Base-by-base conservation (phyloP, 2,329 filamentous ascomycete species). In the Colletotrichum ledebouriae region DNA sequence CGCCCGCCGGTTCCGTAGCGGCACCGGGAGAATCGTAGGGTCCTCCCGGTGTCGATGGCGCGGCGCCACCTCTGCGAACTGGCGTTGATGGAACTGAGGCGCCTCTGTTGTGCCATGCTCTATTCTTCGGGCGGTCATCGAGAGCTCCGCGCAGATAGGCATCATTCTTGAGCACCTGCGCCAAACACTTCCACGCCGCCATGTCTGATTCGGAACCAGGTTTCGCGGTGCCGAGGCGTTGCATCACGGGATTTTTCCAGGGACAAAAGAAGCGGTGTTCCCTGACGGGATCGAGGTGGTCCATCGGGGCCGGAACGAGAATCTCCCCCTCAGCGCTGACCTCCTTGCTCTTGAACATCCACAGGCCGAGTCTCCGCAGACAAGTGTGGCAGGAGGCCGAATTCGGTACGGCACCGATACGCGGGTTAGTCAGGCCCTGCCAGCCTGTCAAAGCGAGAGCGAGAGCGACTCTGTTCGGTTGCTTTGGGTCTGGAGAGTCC, bases 241-340 rank as follows among this genome's bases (percentile, higher is more conserved):
- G 92, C 1, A 88, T 85, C 11, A 80, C 74, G 3, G 87, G 78
- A 72, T 89, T 93, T 67, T 90, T 85, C 93, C 93, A 96, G 1
- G 93, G 93, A 72, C 93, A 96, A 75, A 94, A 96, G 74, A 93
- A 92, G 70, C 93, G 88, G 77, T 96, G 93, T 76, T 94, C 91
- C 5, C 85, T 85, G 2, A 90, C 79, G 4, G 89, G 88, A 74
- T 95, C 90, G 1, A 96, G 84, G 63, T 87, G 83, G 72, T 88
- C 86, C 84, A 92, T 90, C 1, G 87, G 86, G 3, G 89, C 86
- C 1, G 86, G 85, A 4, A 86, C 83, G 11, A 90, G 78, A 10
- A 89, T 80, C 41, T 84, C 79, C 0, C 84, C 84, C 15, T 81
- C 78, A 1, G 82, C 81, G 66, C 88, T 85, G 34, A 91, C 86